phyloP scores from a whole-genome alignment of 192 early-diverging fungal genomes.

The Entomortierella lignicola region DNA sequence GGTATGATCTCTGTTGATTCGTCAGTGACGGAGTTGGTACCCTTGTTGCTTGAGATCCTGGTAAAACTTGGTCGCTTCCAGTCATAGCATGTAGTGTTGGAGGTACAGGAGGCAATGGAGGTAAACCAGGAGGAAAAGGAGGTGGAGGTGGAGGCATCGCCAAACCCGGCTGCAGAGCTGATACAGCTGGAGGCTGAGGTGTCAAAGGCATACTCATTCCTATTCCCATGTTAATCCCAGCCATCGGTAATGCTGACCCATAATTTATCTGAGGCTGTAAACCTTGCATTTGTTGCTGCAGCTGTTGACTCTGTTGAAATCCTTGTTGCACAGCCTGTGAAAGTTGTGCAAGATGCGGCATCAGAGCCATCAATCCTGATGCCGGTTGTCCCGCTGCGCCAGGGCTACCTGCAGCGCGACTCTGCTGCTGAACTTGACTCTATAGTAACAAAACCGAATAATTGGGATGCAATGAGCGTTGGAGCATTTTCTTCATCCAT shows the following conservation, averaged over 20 bases:
- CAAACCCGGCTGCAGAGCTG: not conserved
- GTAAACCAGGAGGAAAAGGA: conserved; percentile 4
- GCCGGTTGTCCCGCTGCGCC: too few relatives aligned
- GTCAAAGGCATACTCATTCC: conserved; percentile 14
- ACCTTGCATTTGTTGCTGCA: not conserved
- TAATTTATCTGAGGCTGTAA: conserved; percentile 1
- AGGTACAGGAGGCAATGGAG: conserved; percentile 8
- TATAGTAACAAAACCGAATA: not conserved
- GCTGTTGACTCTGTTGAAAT: conserved; percentile 3
- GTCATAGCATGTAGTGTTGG: not conserved
- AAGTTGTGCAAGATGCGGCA: conserved; percentile 34
- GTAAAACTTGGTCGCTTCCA: not conserved
- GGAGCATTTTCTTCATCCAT: too few relatives aligned
- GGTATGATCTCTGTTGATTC: conserved; percentile 21
- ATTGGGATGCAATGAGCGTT: not conserved
- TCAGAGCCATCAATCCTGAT: conserved; percentile 15
- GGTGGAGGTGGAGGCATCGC: conserved; percentile 20
- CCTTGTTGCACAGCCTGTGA: conserved; percentile 29
- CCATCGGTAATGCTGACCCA: not conserved
- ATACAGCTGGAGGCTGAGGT: not conserved
- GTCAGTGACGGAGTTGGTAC: conserved; percentile 1
- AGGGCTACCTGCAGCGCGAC: conserved; percentile 9
- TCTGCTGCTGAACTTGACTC: conserved; percentile 40
- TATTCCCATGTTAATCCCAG: not conserved
- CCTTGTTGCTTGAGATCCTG: not conserved